phyloP scores from a whole-genome alignment of 2,329 filamentous ascomycete species.

The Fusarium pseudocircinatum region DNA sequence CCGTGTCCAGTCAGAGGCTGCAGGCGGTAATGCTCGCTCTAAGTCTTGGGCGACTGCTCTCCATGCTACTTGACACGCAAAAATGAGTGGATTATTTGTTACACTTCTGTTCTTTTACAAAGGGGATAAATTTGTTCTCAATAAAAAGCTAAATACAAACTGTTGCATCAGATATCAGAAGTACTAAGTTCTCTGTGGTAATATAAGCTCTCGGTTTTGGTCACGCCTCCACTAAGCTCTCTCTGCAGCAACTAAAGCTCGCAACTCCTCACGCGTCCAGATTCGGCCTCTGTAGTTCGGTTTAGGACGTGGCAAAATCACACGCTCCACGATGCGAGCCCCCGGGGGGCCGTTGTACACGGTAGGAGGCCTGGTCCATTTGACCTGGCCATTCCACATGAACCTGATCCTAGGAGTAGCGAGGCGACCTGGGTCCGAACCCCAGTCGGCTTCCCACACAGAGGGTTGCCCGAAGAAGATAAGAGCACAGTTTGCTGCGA shows the following conservation, averaged over 20 bases:
- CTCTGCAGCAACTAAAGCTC: not conserved
- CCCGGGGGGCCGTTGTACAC: not conserved
- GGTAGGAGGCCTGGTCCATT: not conserved
- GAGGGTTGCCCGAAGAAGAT: not conserved
- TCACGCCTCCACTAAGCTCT: not conserved
- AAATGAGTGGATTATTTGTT: not conserved
- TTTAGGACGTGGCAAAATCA: not conserved
- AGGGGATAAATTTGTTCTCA: not conserved
- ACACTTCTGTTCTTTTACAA: not conserved
- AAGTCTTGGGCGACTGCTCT: not conserved
- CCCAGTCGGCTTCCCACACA: not conserved
- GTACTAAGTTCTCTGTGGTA: not conserved
- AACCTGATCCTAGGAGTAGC: not conserved
- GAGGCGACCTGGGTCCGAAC: not conserved
- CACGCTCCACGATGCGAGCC: not conserved
- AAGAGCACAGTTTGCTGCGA: not conserved
- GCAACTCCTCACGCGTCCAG: not conserved
- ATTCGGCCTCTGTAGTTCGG: not conserved
- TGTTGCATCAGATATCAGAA: not conserved
- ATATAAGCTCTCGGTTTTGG: no score
- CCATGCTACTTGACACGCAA: no score
- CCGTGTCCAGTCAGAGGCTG: not conserved
- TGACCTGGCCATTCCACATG: not conserved
- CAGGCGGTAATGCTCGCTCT: not conserved
- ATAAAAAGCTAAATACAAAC: not conserved